Conservation (phyloP, 305 asterid species). For the Plantago coronopus region DNA sequence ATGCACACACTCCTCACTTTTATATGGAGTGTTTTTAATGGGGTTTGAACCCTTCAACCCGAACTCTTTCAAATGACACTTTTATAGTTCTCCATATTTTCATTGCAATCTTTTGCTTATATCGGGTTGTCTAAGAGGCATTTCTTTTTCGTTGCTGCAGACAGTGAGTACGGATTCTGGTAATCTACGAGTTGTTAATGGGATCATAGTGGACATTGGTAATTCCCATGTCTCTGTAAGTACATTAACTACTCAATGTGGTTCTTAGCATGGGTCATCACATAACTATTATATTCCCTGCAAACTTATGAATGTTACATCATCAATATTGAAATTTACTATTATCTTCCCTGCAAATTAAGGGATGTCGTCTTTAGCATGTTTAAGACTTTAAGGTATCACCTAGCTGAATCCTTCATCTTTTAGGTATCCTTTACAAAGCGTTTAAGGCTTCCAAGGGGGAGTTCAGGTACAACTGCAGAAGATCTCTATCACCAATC, state of each 20-base stretch:
- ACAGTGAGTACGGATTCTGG: slow-evolving; percentile 79
- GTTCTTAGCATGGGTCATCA: slow-evolving; percentile 23
- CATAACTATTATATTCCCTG: slow-evolving; percentile 24
- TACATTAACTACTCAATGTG: slow-evolving; percentile 22
- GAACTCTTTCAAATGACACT: too few species aligned
- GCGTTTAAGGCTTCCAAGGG: slow-evolving; percentile 74
- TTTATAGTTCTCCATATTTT: slow-evolving; percentile 6
- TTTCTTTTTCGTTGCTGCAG: slow-evolving; percentile 42
- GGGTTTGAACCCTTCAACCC: too few species aligned
- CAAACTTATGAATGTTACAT: neutral
- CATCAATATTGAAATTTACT: neutral
- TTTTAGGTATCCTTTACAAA: slow-evolving; percentile 75
- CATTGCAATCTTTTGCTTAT: slow-evolving; percentile 14
- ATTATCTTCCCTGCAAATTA: neutral
- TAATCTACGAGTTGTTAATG: slow-evolving; percentile 66
- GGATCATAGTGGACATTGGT: slow-evolving; percentile 63
- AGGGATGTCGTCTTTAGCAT: neutral
- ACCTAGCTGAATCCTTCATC: slow-evolving; percentile 17
- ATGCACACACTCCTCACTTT: too few species aligned
- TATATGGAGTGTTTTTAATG: too few species aligned
- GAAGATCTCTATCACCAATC: slow-evolving; percentile 54
- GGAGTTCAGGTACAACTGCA: slow-evolving; percentile 38
- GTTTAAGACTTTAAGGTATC: neutral
- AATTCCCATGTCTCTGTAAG: slow-evolving; percentile 74
- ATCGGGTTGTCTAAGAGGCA: neutral